phyloP scores from a whole-genome alignment of 2,329 filamentous ascomycete species.

The Aspergillus aculeatinus region DNA sequence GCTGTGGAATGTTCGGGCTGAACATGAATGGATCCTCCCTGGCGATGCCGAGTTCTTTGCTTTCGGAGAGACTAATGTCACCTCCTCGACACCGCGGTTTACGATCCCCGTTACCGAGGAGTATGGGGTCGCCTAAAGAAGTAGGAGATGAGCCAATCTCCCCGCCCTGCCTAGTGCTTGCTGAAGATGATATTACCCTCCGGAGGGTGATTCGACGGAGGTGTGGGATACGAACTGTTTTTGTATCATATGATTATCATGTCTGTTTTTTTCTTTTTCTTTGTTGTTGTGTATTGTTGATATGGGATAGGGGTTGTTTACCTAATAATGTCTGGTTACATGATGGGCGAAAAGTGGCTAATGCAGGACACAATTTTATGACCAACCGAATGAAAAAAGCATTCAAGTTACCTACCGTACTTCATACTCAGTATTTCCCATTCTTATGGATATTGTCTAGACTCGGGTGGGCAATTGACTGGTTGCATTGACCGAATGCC shows the following conservation, averaged over 20 bases:
- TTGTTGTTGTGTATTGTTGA: background rate
- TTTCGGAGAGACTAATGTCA: slow-evolving; percentile 26
- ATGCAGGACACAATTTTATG: background rate
- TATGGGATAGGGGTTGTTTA: background rate
- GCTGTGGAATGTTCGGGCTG: slow-evolving; percentile 29
- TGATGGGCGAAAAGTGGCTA: background rate
- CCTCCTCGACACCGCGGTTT: slow-evolving; percentile 20
- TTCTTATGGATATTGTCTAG: too few species aligned
- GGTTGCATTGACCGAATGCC: background rate
- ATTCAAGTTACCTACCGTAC: background rate
- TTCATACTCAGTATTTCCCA: too few species aligned
- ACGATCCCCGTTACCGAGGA: slow-evolving; percentile 22
- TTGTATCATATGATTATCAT: slow-evolving; percentile 1
- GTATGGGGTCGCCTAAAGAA: slow-evolving; percentile 30
- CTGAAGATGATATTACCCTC: background rate
- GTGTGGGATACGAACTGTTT: background rate
- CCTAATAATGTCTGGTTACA: slow-evolving; percentile 7
- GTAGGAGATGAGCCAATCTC: background rate
- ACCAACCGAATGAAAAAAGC: background rate
- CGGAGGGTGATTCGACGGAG: background rate
- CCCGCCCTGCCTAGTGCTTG: background rate
- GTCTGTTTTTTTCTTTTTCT: background rate
- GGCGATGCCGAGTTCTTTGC: slow-evolving; percentile 20
- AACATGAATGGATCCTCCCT: slow-evolving; percentile 27
- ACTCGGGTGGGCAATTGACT: too few species aligned